Evolutionary conservation across 164 flowering plant species (phyloP).

Genomic region (Brasenia schreberi): DNA sequence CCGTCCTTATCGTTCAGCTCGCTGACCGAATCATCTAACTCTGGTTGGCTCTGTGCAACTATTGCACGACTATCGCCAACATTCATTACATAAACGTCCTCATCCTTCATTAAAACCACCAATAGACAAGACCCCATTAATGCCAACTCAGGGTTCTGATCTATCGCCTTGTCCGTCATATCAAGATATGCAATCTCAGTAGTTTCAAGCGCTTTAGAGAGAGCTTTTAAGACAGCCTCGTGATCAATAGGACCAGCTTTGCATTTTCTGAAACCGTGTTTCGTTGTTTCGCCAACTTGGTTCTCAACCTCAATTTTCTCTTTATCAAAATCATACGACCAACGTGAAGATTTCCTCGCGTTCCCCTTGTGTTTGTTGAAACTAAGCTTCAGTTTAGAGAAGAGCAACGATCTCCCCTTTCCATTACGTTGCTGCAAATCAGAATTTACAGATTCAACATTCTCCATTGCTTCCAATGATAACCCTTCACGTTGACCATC

Average conservation of each 20-base stretch:
- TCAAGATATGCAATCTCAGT: conserved; percentile 78
- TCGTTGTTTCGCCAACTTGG: conserved; percentile 28
- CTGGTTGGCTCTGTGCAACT: conserved; percentile 59
- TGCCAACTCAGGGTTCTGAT: conserved; percentile 82
- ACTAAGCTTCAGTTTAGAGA: conserved; percentile 74
- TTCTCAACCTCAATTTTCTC: conserved; percentile 39
- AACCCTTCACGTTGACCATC: neutral
- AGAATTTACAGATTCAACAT: no score
- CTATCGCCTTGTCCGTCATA: conserved; percentile 84
- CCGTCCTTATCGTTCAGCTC: conserved; percentile 12
- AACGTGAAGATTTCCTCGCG: conserved; percentile 44
- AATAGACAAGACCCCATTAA: conserved; percentile 95
- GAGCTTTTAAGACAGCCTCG: conserved; percentile 64
- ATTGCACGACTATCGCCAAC: conserved; percentile 97
- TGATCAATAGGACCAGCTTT: conserved; percentile 79
- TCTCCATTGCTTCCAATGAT: no score
- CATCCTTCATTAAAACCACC: conserved; percentile 89
- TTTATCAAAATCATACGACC: conserved; percentile 63
- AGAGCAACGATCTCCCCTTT: conserved; percentile 30
- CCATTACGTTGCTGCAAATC: no score
- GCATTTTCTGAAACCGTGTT: conserved; percentile 31
- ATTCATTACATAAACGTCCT: conserved; percentile 99
- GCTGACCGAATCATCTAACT: conserved; percentile 22
- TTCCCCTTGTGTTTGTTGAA: conserved; percentile 49
- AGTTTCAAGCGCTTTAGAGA: conserved; percentile 65